Evolutionary conservation across 2,329 filamentous ascomycete genomes (phyloP).

Genomic region (Fusarium cicatricum): DNA sequence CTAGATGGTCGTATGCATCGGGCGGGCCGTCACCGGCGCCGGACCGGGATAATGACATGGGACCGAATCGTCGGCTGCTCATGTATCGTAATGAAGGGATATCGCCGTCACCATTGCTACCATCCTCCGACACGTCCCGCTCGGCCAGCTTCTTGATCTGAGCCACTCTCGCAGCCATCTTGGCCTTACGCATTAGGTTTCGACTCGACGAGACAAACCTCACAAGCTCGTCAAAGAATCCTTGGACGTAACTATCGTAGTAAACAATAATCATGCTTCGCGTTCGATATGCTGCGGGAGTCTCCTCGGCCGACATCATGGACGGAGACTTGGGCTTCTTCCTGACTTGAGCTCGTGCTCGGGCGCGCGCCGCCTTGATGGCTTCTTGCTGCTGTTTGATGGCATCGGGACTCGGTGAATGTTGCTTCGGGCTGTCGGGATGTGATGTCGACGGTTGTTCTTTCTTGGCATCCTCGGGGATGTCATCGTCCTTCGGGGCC

Average conservation of each 20-base stretch:
- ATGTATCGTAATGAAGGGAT: slow-evolving; percentile 53
- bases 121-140: slow-evolving; percentile 63
- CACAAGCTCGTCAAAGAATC: slow-evolving; percentile 82
- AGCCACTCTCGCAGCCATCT: slow-evolving; percentile 80
- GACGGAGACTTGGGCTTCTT: slow-evolving; percentile 62
- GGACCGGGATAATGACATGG: slow-evolving; percentile 41
- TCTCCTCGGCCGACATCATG: slow-evolving; percentile 58
- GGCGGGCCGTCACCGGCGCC: slow-evolving; percentile 39
- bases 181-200: slow-evolving; percentile 87
- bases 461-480: slow-evolving; percentile 30
- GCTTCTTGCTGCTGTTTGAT: slow-evolving; percentile 54
- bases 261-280: slow-evolving; percentile 86
- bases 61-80: slow-evolving; percentile 48
- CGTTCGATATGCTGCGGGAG: slow-evolving; percentile 68
- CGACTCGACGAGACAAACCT: slow-evolving; percentile 81
- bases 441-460: slow-evolving; percentile 26
- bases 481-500: slow-evolving; percentile 16
- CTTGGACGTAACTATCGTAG: slow-evolving; percentile 88
- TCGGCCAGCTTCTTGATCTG: slow-evolving; percentile 69
- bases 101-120: slow-evolving; percentile 52
- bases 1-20: slow-evolving; percentile 75
- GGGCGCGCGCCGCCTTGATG: slow-evolving; percentile 50
- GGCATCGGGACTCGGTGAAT: slow-evolving; percentile 35
- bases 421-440: slow-evolving; percentile 42
- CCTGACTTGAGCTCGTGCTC: slow-evolving; percentile 57